These are phyloP conservation scores for Podila verticillata DNA, from an alignment of 192 early-diverging fungal genomes.

Conservation along the genomic window DNA sequence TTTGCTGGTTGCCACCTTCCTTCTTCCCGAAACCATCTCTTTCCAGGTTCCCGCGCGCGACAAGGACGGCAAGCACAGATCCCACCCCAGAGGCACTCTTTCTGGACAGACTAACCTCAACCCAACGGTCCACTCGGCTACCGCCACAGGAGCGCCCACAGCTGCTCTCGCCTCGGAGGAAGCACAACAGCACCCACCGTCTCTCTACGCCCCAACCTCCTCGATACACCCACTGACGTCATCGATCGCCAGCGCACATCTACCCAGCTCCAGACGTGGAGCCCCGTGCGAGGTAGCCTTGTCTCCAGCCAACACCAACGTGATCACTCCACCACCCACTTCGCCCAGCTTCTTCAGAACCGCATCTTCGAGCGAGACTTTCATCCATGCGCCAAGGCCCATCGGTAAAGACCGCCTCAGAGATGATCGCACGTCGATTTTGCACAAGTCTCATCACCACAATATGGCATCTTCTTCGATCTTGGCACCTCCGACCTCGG, in stretches of 20 bases:
- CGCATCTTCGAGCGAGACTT: too few species aligned
- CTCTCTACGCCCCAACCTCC: too few species aligned
- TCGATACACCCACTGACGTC: too few species aligned
- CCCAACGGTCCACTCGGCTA: background rate
- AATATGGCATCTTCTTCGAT: slow-evolving; percentile 27
- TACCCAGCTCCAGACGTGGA: too few species aligned
- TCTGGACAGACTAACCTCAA: background rate
- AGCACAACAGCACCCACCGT: too few species aligned
- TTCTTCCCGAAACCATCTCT: slow-evolving; percentile 79
- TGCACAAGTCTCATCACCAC: slow-evolving; percentile 49
- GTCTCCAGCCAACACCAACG: too few species aligned
- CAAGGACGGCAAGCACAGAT: slow-evolving; percentile 48
- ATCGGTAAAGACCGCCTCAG: slow-evolving; percentile 17
- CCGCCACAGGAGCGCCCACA: slow-evolving; percentile 20
- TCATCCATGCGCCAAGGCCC: too few species aligned
- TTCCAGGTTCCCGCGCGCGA: slow-evolving; percentile 58
- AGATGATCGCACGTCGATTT: background rate
- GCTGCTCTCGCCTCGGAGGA: background rate
- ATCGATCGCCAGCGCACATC: too few species aligned
- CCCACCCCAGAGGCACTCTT: background rate
- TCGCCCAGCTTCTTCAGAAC: too few species aligned
- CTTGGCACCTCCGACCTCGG: slow-evolving; percentile 10
- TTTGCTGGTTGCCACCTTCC: slow-evolving; percentile 77
- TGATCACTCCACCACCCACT: too few species aligned
- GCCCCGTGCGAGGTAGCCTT: too few species aligned